These are phyloP conservation scores for Metschnikowia lunata DNA, from an alignment of 805 yeast genomes.

Conservation along the genomic window DNA sequence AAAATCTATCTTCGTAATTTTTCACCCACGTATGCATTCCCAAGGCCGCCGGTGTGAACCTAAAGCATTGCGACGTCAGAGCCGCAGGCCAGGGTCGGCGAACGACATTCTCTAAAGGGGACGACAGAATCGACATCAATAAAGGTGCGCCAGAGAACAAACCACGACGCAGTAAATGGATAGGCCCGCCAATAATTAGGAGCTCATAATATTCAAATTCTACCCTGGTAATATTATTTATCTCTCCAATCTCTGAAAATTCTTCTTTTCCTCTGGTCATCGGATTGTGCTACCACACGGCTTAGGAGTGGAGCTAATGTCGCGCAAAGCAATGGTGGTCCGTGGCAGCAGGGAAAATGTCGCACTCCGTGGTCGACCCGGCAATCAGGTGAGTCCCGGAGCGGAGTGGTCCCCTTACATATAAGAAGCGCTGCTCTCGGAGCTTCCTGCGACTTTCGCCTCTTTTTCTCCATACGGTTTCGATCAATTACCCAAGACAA, in stretches of 20 bases:
- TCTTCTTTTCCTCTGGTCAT: background rate
- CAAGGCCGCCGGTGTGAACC: background rate
- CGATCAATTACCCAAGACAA: conserved; percentile 1
- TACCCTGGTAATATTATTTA: background rate
- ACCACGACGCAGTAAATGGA: no score
- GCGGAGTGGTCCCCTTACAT: conserved; percentile 21
- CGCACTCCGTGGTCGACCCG: conserved; percentile 9
- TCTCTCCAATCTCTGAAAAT: background rate
- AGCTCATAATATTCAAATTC: no score
- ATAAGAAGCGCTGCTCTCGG: conserved; percentile 5
- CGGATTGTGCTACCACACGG: background rate
- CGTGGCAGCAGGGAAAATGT: conserved; percentile 5
- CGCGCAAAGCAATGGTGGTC: conserved; percentile 7
- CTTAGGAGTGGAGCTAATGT: conserved; percentile 11
- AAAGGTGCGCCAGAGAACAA: background rate
- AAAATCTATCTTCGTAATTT: background rate
- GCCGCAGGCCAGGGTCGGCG: conserved; percentile 2
- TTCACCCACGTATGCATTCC: no score
- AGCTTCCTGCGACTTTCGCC: background rate
- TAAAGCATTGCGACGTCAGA: conserved; percentile 6
- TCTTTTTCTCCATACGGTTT: background rate
- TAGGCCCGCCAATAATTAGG: no score
- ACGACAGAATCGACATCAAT: background rate
- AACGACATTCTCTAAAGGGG: conserved; percentile 10
- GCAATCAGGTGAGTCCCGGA: conserved; percentile 15